Base-by-base conservation (phyloP, 805 yeast genomes). In the Blastobotrys robertii region DNA sequence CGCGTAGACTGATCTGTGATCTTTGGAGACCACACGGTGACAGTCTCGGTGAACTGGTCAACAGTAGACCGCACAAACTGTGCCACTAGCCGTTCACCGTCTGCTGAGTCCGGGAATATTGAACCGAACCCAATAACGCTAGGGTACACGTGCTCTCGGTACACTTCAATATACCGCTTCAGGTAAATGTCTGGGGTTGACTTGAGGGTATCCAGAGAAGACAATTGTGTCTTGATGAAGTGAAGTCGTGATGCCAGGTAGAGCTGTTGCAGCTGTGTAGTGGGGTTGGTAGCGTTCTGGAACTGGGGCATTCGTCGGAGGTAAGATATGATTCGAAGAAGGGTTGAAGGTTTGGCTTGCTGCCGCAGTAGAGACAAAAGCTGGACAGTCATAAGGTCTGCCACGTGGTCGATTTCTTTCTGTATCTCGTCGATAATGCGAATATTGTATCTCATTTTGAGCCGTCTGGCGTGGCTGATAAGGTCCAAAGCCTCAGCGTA, bases 401-500 rank as follows among this genome's bases (percentile, higher is more conserved):
- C 64, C 19, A 56, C 67, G 39, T 62, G 62, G 38, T 65, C 59
- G 42, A 78, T 74, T 51, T 82, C 87, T 8, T 51, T 50, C 39
- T 73, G 74, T 33, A 84, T 73, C 33, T 68, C 63, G 13, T 62
- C 65, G 30, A 85, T 72, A 1, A 82, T 54, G 1, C 64, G 59
- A 7, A 80, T 62, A 35, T 72, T 72, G 59, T 81, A 88, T 45
- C 94, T 69, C 12, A 79, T 74, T 0, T 72, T 66, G 16, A 92
- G 66, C 43, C 94, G 70, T 48, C 80, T 73, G 1, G 83, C 77
- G 53, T 84, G 78, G 28, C 82, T 73, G 9, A 87, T 81, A 10
- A 90, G 74, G 58, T 90, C 95, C 30, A 90, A 72, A 8, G 96
- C 87, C 55, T 87, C 95, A 30, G 86, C 82, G 57, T 88, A 92